These are phyloP conservation scores for Byssochlamys sp. DNA, from an alignment of 2,329 filamentous ascomycete species.

Conservation along the genomic window DNA sequence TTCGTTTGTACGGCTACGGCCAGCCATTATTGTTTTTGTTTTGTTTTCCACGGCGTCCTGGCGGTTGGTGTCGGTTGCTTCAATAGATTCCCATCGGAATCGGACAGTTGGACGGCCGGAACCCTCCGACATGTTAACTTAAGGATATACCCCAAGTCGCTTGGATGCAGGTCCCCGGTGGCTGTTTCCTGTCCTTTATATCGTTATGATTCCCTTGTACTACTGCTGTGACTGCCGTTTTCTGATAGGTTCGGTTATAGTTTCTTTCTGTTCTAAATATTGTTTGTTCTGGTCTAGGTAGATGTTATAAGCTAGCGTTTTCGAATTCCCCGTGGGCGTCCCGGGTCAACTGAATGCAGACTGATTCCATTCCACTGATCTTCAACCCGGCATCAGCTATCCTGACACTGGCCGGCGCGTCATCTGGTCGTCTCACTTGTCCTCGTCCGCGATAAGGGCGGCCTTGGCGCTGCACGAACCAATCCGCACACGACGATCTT, in stretches of 20 bases:
- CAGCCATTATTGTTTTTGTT: neutral
- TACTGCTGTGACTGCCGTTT: neutral
- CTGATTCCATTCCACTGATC: neutral
- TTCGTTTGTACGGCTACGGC: slow-evolving; percentile 4
- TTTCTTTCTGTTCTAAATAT: neutral
- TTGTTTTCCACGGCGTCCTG: slow-evolving; percentile 1
- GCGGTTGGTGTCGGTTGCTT: neutral
- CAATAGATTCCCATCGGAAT: neutral
- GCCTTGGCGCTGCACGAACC: neutral
- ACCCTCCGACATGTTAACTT: neutral
- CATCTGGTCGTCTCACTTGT: neutral
- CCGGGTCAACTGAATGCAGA: neutral
- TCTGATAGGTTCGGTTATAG: neutral
- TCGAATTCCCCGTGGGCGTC: neutral
- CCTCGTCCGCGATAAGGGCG: neutral
- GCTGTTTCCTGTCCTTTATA: slow-evolving; percentile 11
- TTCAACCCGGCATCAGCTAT: neutral
- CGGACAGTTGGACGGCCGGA: neutral
- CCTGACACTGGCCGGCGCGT: neutral
- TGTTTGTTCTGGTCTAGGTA: neutral
- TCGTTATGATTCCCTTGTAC: slow-evolving; percentile 17
- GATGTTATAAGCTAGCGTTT: neutral
- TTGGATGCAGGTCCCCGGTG: neutral
- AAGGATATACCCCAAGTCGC: neutral
- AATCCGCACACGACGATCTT: neutral